These are phyloP conservation scores for Cicer bijugum DNA, from an alignment of 306 rosid genomes.

Conservation along the genomic window DNA sequence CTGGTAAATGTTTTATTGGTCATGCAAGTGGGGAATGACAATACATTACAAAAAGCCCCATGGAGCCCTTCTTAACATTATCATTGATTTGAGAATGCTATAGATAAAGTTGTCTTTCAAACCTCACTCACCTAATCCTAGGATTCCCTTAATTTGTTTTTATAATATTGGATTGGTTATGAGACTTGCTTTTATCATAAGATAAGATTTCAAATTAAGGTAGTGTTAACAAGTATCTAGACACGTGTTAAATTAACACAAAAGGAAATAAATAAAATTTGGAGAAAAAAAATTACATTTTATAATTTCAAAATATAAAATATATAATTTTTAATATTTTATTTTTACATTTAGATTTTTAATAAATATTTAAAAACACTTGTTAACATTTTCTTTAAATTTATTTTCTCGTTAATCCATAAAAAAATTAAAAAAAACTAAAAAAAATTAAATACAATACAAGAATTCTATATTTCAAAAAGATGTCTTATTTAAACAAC, in stretches of 20 bases:
- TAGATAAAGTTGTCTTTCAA: conserved; percentile 45
- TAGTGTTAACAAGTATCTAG: no score
- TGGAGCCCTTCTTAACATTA: conserved; percentile 14
- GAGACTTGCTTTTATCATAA: conserved; percentile 33
- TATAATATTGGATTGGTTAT: conserved; percentile 27
- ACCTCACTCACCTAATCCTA: conserved; percentile 50
- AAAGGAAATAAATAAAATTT: no score
- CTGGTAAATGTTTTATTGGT: conserved; percentile 41
- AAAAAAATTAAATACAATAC: conserved; percentile 36
- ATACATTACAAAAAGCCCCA: background rate
- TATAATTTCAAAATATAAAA: no score
- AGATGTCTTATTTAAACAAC: conserved; percentile 8
- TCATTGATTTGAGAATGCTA: conserved; percentile 47
- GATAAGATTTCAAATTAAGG: background rate
- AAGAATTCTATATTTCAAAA: conserved; percentile 47
- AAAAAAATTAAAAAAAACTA: background rate
- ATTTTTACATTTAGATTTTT: background rate
- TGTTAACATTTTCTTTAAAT: background rate
- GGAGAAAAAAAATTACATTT: no score
- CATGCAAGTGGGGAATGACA: conserved; percentile 30
- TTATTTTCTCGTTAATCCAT: conserved; percentile 28
- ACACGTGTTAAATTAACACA: no score
- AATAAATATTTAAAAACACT: no score
- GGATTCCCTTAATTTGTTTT: conserved; percentile 56
- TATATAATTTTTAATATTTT: no score